These are phyloP conservation scores for Ophiocordyceps sinensis DNA, from an alignment of 2,329 filamentous ascomycete genomes.

Conservation along the genomic window DNA sequence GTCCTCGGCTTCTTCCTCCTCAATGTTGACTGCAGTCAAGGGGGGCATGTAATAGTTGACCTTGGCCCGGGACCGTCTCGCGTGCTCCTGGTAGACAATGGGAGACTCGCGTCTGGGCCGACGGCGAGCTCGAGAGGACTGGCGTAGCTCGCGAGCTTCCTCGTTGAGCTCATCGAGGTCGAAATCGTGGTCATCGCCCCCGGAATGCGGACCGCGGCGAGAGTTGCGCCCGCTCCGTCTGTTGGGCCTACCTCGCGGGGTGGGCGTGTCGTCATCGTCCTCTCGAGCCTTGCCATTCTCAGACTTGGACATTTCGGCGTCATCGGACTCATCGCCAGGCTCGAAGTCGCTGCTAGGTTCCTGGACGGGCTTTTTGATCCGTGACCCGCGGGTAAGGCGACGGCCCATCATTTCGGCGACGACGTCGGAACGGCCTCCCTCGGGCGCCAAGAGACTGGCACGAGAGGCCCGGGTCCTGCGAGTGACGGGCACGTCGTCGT, in stretches of 20 bases:
- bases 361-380: conserved; percentile 28
- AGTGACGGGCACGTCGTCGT: conserved; percentile 33
- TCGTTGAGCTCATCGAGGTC: conserved; percentile 52
- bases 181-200: conserved; percentile 41
- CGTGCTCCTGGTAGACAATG: conserved; percentile 43
- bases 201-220: conserved; percentile 36
- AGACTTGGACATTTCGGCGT: conserved; percentile 31
- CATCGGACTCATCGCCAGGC: conserved; percentile 43
- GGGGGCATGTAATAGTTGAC: conserved; percentile 82
- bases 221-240: conserved; percentile 27
- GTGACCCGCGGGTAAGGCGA: conserved; percentile 32
- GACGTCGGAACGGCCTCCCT: conserved; percentile 14
- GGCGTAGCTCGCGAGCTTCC: conserved; percentile 47
- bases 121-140: conserved; percentile 37
- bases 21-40: conserved; percentile 44
- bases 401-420: conserved; percentile 21
- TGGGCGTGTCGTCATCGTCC: conserved; percentile 30
- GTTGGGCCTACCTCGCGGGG: conserved; percentile 31
- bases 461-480: conserved; percentile 29
- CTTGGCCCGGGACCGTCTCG: conserved; percentile 37
- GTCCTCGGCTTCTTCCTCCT: conserved; percentile 59
- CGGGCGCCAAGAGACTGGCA: conserved; percentile 13
- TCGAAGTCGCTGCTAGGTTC: conserved; percentile 49
- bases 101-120: conserved; percentile 35
- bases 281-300: conserved; percentile 25